Evolutionary conservation across 106 monocot species (phyloP), one percentile per base, ranked within the genome.

Genomic region (Narthecium ossifragum): DNA sequence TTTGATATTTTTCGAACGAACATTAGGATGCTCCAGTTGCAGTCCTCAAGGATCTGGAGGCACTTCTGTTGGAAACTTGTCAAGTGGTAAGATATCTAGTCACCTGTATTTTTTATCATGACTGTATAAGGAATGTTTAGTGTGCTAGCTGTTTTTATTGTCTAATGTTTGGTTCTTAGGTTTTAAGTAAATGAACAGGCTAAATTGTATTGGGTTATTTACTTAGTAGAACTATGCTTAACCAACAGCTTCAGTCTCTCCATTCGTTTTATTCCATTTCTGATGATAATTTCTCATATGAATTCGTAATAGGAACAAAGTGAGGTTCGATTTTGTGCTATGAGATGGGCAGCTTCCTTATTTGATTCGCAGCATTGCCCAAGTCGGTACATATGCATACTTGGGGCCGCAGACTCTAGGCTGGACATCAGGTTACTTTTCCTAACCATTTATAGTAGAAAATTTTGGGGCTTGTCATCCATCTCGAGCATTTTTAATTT

Each of bases 371-470:
- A 77, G 26, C 80, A 90, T 70, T 91, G 84, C 57, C 84, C 98
- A 15, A 98, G 90, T 60, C 74, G 90, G 15, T 98, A 84, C 63
- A 90, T 98, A 71, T 98, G 98, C 77, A 98, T 98, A 79, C 72
- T 98, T 64, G 90, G 83, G 6, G 73, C 81, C 72, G 82, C 79
- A 34, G 98, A 98, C 57, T 46, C 79, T 55, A 84, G 75, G 68
- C 47, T 98, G 39, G 98, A 90, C 66, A 91, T 91, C 70, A 90
- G 94, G 96, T 96, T 8, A 53, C 18, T 17, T 55, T n/a, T n/a
- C n/a, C n/a, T n/a, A n/a, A n/a, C n/a, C n/a, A n/a, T n/a, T n/a
- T n/a, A n/a, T n/a, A n/a, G n/a, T n/a, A n/a, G n/a, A n/a, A n/a
- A n/a, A n/a, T n/a, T n/a, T n/a, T n/a, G n/a, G n/a, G n/a, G n/a